Base-by-base conservation (phyloP, 345 rosid species). In the Sonneratia alba region DNA sequence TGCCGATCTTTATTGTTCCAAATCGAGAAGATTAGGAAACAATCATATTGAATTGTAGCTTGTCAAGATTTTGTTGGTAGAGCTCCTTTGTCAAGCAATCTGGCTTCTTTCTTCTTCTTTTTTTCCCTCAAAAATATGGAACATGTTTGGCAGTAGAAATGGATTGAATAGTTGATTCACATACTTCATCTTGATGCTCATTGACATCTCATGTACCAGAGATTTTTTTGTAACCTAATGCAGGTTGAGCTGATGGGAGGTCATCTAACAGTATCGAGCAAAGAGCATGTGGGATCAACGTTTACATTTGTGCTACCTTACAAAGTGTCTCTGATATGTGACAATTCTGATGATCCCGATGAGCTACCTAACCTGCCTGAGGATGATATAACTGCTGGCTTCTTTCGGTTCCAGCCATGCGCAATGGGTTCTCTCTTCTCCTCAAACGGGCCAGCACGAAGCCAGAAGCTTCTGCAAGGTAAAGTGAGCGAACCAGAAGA, bases 211-310 rank as follows among this genome's bases (percentile, higher is more conserved):
- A 11, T 15, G 12, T 16, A 36, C 36, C 2, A 34, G 63, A 65
- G 40, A 24, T 48, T 43, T 69, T 27, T 70, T 70, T 78, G 61
- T 74, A 74, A n/a, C 27, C 38, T 76, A 43, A 43, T 65, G 72
- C 71, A 94, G 98, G 97, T 92, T 76, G 93, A 95, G 82, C 83
- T 95, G 82, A 95, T 95, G 99, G 97, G 97, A 4, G 99, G 99
- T 70, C 84, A 73, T 55, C 92, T 95, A 38, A 92, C 97, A 0
- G 97, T 95, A 68, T 85, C 96, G 21, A 95, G 99, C 81, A 77
- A 40, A 77, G 99, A 86, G 81, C 81, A 86, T 68, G 70, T 69
- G 14, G 99, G 99, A 27, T 95, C 97, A 32, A 92, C 89, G 16
- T 95, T 95, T 77, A 95, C 97, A 36, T 95, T 95, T 71, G 80